These are phyloP conservation scores for Pleurostoma richardsiae DNA, from an alignment of 2,329 filamentous ascomycete species.

Conservation along the genomic window DNA sequence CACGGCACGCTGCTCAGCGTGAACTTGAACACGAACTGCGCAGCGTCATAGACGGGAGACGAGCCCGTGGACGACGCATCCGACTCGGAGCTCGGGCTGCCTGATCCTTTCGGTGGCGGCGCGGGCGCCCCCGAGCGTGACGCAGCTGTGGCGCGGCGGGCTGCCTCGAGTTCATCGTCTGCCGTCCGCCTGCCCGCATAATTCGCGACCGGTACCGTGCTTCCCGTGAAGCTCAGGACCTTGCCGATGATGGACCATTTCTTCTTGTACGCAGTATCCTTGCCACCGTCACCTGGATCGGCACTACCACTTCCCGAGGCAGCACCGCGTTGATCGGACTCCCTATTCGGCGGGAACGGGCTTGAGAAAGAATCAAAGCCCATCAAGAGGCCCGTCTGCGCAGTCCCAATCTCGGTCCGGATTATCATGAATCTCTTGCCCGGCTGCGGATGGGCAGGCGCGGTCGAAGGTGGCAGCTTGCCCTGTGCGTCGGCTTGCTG, in stretches of 20 bases:
- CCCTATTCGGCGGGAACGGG: constrained; percentile 17
- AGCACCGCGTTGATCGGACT: constrained; percentile 8
- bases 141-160: constrained; percentile 45
- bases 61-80: constrained; percentile 51
- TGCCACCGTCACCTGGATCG: constrained; percentile 17
- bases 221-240: constrained; percentile 44
- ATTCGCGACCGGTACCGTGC: constrained; percentile 15
- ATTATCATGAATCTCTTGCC: constrained; percentile 86
- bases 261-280: constrained; percentile 38
- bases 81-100: constrained; percentile 17
- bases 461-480: constrained; percentile 62
- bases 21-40: constrained; percentile 68
- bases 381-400: constrained; percentile 41
- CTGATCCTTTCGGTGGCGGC: constrained; percentile 27
- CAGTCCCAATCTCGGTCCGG: constrained; percentile 60
- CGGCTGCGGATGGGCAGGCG: constrained; percentile 79
- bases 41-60: constrained; percentile 47
- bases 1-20: constrained; percentile 48
- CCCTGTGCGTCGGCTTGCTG: constrained; percentile 55
- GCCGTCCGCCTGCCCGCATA: constrained; percentile 19
- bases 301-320: constrained; percentile 2
- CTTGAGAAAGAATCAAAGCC: constrained; percentile 42
- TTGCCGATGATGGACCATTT: constrained; percentile 63
- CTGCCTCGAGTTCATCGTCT: constrained; percentile 43
- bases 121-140: constrained; percentile 26